Evolutionary conservation across 345 rosid genomes (phyloP).

Genomic region (Psidium guajava): DNA sequence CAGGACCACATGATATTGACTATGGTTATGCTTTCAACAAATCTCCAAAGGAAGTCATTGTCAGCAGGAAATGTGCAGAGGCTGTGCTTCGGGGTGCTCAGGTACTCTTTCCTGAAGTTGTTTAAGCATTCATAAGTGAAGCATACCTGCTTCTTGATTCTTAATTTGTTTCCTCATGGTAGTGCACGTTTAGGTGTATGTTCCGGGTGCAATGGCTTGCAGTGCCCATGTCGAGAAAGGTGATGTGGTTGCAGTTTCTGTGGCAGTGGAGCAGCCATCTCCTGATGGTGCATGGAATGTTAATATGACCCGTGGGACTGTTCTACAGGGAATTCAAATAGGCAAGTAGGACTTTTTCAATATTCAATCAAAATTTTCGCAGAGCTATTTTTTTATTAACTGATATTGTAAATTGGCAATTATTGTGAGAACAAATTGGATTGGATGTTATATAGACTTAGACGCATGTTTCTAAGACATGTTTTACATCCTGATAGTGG

Average conservation of each 20-base stretch:
- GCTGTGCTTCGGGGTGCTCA: constrained; percentile 99
- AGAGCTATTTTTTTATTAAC: neutral
- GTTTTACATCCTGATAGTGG: neutral
- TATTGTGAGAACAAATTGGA: neutral
- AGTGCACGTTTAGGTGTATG: constrained; percentile 50
- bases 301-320: constrained; percentile 86
- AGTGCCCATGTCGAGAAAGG: constrained; percentile 97
- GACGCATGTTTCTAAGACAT: neutral
- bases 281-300: constrained; percentile 65
- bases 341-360: constrained; percentile 31
- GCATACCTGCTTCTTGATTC: neutral
- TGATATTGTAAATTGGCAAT: neutral
- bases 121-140: neutral
- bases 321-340: constrained; percentile 64
- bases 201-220: constrained; percentile 96
- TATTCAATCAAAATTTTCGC: neutral
- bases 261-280: constrained; percentile 67
- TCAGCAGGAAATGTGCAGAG: constrained; percentile 96
- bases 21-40: constrained; percentile 37
- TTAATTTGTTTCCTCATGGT: neutral
- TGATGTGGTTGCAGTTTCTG: constrained; percentile 89
- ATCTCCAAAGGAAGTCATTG: constrained; percentile 86
- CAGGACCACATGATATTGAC: constrained; percentile 70
- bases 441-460: neutral
- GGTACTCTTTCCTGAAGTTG: constrained; percentile 14